Evolutionary conservation across 2,329 filamentous ascomycete genomes (phyloP).

Genomic region (Epichloe festucae): DNA sequence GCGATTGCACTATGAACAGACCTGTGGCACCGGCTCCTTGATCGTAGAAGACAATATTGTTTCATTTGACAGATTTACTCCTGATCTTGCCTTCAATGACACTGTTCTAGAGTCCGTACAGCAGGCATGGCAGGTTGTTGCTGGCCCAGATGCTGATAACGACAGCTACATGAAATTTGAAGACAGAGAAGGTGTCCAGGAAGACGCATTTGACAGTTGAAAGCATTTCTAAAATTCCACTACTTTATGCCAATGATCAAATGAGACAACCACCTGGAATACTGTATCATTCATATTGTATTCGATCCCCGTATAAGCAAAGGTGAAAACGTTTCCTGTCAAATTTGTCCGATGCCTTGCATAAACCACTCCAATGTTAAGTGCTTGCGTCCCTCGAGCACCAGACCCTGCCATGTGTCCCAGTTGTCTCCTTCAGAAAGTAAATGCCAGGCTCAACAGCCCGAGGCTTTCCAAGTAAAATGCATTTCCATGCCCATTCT

Average conservation of each 20-base stretch:
- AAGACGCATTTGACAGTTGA: constrained; percentile 37
- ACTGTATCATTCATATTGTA: no score
- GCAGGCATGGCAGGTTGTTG: constrained; percentile 54
- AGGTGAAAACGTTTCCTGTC: no score
- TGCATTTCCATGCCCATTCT: neutral
- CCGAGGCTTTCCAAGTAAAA: neutral
- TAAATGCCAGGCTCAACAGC: neutral
- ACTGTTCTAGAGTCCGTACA: constrained; percentile 51
- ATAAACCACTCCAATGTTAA: no score
- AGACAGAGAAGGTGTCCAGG: constrained; percentile 51
- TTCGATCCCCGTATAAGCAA: no score
- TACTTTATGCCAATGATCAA: neutral
- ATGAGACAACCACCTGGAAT: neutral
- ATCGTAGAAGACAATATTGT: constrained; percentile 31
- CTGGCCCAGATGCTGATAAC: constrained; percentile 33
- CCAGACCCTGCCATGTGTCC: neutral
- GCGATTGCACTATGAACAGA: constrained; percentile 43
- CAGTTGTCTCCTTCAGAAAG: neutral
- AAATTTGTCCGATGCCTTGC: no score
- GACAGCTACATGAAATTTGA: constrained; percentile 63
- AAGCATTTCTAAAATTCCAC: neutral
- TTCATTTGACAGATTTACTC: constrained; percentile 42
- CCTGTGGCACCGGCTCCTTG: constrained; percentile 14
- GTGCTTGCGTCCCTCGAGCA: no score
- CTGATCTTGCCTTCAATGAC: constrained; percentile 67